Evolutionary conservation across 1,284 basidiomycete species (phyloP), one percentile per base, ranked within the genome.

Genomic region (Sporisorium scitamineum): DNA sequence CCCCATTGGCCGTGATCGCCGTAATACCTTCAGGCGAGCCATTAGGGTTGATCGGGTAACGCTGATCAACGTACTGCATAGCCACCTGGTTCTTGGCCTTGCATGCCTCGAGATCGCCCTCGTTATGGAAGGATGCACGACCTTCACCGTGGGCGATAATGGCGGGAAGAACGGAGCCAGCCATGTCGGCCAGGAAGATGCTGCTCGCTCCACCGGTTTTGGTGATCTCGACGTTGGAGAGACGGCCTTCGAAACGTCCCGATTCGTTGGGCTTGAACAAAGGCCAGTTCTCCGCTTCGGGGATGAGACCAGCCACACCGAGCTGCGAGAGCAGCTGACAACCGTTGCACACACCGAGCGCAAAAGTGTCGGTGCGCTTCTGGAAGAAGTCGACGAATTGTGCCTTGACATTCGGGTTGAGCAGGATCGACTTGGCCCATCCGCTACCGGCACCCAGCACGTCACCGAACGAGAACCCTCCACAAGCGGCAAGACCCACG

Each of bases 401-500:
- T 32, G 85, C 87, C 31, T 92, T 89, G 2, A 94, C 93, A 2
- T 86, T 88, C 31, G 89, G 87, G 86, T 97, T 92, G 53, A 97
- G 90, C 31, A 97, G 89, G 29, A 95, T 92, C 18, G 94, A 95
- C 85, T 95, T 92, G 7, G 96, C 95, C 97, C 97, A 99, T 37
- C 97, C 97, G 83, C 93, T 95, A 16, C 96, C 97, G 6, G 97
- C 96, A 39, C 97, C 96, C 11, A 99, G 90, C 14, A 99, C 96
- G 86, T 99, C 96, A 58, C 96, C 97, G 84, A 97, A 99, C 13
- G 95, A 97, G 89, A 99, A 99, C 7, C 96, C 96, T 65, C 96
- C 96, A 82, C 95, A 98, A 0, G 96, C 96, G 2, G 93, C 96
- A 59, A 99, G 85, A 62, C 97, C 97, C 39, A 90, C 89, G 88